Evolutionary conservation across 305 asterid species (phyloP).

Genomic region (Fraxinus platypoda): DNA sequence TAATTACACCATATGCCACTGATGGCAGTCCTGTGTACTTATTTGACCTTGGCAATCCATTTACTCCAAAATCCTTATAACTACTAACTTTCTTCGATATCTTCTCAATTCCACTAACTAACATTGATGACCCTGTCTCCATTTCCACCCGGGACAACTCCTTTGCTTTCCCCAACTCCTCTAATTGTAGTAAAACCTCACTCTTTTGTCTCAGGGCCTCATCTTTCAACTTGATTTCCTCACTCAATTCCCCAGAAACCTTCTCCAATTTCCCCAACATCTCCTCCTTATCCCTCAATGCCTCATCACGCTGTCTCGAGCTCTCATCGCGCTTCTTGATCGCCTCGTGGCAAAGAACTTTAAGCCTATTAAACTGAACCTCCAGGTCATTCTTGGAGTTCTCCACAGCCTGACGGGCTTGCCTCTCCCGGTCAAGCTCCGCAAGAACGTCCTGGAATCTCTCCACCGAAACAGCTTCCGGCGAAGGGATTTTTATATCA

Average conservation of each 20-base stretch:
- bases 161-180: constrained; percentile 53
- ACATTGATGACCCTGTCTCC: constrained; percentile 86
- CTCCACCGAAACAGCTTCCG: constrained; percentile 57
- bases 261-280: constrained; percentile 43
- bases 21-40: constrained; percentile 89
- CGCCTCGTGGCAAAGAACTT: constrained; percentile 78
- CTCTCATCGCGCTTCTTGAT: constrained; percentile 88
- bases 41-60: constrained; percentile 70
- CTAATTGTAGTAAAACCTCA: constrained; percentile 53
- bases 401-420: constrained; percentile 75
- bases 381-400: constrained; percentile 68
- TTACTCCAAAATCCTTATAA: constrained; percentile 70
- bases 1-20: constrained; percentile 87
- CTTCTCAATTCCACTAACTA: constrained; percentile 85
- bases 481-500: constrained; percentile 30
- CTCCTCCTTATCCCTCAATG: constrained; percentile 68
- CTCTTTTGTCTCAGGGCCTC: constrained; percentile 46
- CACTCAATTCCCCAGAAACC: constrained; percentile 42
- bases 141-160: constrained; percentile 61
- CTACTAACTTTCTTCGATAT: constrained; percentile 76
- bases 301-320: constrained; percentile 77
- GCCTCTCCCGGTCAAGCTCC: constrained; percentile 90
- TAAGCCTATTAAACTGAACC: constrained; percentile 68
- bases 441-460: constrained; percentile 58
- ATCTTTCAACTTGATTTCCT: constrained; percentile 50